These are phyloP conservation scores for Pythium dissotocum DNA, from an alignment of 352 stramenopile genomes.

Conservation along the genomic window DNA sequence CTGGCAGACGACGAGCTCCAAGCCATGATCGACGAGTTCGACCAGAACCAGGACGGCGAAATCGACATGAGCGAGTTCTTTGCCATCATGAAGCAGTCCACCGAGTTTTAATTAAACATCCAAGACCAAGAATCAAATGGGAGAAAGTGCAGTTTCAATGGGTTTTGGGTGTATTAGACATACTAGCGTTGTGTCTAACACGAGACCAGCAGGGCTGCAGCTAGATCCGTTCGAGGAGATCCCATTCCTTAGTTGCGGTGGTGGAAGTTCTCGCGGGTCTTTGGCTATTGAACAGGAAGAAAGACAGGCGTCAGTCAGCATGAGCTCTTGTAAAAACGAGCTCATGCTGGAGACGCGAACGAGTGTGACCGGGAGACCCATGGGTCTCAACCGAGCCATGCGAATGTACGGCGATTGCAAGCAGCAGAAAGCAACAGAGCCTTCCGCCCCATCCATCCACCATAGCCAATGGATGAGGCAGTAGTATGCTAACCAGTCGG, in stretches of 20 bases:
- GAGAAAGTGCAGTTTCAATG: not conserved
- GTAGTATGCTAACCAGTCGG: constrained; percentile 21
- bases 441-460: not conserved
- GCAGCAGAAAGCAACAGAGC: constrained; percentile 8
- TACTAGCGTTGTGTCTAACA: not conserved
- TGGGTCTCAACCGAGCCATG: not conserved
- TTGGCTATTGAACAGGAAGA: constrained; percentile 41
- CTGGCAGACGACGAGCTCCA: constrained; percentile 91
- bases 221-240: not conserved
- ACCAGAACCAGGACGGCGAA: constrained; percentile 92
- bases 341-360: constrained; percentile 6
- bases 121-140: not conserved
- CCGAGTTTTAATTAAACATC: constrained; percentile 45
- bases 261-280: constrained; percentile 74
- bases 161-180: constrained; percentile 2
- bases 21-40: constrained; percentile 96
- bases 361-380: not conserved
- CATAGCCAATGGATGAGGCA: constrained; percentile 1
- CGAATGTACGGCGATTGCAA: constrained; percentile 23
- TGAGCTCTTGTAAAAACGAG: constrained; percentile 27
- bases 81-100: constrained; percentile 87
- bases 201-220: constrained; percentile 3
- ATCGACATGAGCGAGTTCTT: constrained; percentile 92
- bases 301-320: constrained; percentile 40
- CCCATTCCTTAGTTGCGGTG: constrained; percentile 69